Conservation (phyloP, 805 yeast genomes). For the Candida anglica region DNA sequence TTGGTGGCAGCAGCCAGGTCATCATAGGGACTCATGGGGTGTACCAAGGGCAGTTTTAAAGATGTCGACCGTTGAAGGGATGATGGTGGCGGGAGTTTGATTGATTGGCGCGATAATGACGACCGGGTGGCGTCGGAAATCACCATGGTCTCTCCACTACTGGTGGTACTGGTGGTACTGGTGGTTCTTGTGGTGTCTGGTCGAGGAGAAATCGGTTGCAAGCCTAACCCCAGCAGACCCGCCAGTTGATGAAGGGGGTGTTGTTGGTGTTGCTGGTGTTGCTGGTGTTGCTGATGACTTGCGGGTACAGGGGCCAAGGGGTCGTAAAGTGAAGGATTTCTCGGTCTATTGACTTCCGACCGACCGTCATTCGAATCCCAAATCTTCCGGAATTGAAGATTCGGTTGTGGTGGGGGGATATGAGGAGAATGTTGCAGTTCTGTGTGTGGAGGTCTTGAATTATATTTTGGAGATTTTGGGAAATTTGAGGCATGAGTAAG, state of each 20-base stretch:
- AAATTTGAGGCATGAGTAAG: too few species aligned
- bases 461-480: too few species aligned
- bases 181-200: too few species aligned
- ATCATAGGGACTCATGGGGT: too few species aligned
- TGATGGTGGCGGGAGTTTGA: slow-evolving; percentile 19
- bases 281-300: slow-evolving; percentile 7
- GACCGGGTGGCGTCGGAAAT: background rate
- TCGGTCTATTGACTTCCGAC: slow-evolving; percentile 21
- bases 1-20: slow-evolving; percentile 2
- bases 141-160: too few species aligned
- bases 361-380: slow-evolving; percentile 22
- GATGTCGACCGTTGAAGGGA: slow-evolving; percentile 12
- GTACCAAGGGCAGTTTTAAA: slow-evolving; percentile 3
- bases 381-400: slow-evolving; percentile 32
- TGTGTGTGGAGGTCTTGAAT: too few species aligned
- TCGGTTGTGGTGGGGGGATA: too few species aligned
- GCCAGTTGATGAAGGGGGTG: slow-evolving; percentile 5
- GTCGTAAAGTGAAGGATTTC: slow-evolving; percentile 48
- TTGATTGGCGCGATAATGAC: slow-evolving; percentile 5
- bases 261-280: slow-evolving; percentile 7
- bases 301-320: slow-evolving; percentile 44
- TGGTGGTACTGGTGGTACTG: too few species aligned
- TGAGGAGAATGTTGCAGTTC: too few species aligned
- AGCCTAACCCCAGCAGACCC: too few species aligned
- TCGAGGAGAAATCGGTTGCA: too few species aligned